Base-by-base conservation (phyloP, 2,329 filamentous ascomycete species). In the Paracoccidioides brasiliensis region DNA sequence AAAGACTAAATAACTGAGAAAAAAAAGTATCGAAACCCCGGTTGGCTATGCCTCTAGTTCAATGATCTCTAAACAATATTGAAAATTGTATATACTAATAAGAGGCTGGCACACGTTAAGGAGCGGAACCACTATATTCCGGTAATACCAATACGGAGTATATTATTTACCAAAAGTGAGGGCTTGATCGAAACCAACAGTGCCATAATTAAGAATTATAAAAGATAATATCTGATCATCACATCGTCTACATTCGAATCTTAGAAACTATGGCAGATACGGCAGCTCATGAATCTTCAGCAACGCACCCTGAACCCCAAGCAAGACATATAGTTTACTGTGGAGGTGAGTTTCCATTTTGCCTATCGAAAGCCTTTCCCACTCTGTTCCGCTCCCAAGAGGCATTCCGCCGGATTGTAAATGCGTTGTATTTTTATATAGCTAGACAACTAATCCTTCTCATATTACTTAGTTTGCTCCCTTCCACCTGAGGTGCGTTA, bases 401-500 rank as follows among this genome's bases (percentile, higher is more conserved):
- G 10, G 4, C 33, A 14, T 15, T 37, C 35, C 52, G 22, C 14
- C 42, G 12, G 50, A 14, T 43, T 32, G 28, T 38, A 37, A 30
- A 54, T 33, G 33, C 37, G 41, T 14, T 33, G 32, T 48, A 37
- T 48, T 15, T 30, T 33, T 48, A 4, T 51, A 45, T 30, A 30
- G 1, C 44, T 43, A 45, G 40, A 54, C 44, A 57, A 40, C 45
- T 55, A 30, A 42, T 41, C 32, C 60, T 55, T 44, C 41, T 50
- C 38, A 43, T 50, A 48, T 42, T 52, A 52, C 54, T 55, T 64
- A 83, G 81, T 85, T 59, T 85, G 82, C 74, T 78, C 76, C 60
- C 71, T 85, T 60, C 82, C 82, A 58, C 81, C 82, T 64, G 82
- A 85, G 80, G 81, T 84, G 82, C 70, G 76, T 74, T 44, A 30